Base-by-base conservation (phyloP, 1,139 yeast species). In the Trichomonascaceae sp. region DNA sequence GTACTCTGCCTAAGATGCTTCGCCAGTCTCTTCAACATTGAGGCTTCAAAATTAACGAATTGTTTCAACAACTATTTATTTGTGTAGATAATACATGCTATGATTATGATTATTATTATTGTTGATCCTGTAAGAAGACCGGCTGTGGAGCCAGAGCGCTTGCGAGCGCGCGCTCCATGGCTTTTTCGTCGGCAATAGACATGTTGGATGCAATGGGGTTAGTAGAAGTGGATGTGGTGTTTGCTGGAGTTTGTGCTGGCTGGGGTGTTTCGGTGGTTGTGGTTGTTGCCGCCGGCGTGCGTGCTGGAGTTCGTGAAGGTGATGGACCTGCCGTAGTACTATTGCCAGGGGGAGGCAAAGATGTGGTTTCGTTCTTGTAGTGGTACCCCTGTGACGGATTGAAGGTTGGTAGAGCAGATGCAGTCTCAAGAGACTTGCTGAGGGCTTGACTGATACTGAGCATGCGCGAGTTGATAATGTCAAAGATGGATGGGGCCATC, bases 401-500 rank as follows among this genome's bases (percentile, higher is more conserved):
- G 35, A 51, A 59, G 8, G 46, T 46, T 1, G 62, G 58, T 26
- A 59, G 40, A 17, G 46, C 34, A 23, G 47, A 42, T 1, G 64
- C 63, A n/a, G 43, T 44, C 3, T 44, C 41, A 20, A 58, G 40
- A 1, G 60, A 58, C 29, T 49, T 44, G 11, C 45, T 46, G 23
- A 59, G 40, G 14, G 50, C 38, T 30, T 41, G 43, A 13, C 54
- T 43, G 1, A 60, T 52, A 15, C 59, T 51, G 38, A 71, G 55
- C 34, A 76, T 48, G 34, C 85, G 57, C 33, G 76, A 71, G 13
- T 72, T 65, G 2, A 76, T 58, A 4, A 76, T 62, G 13, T 72
- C 64, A 43, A 69, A 67, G 2, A 73, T 63, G 3, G 67, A 54
- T 1, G 97, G 97, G 0, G 96, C 80, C 71, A 82, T 92, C 59